Evolutionary conservation across 2,329 filamentous ascomycete genomes (phyloP), one percentile per base, ranked within the genome.

Genomic region (Venturia asperata): DNA sequence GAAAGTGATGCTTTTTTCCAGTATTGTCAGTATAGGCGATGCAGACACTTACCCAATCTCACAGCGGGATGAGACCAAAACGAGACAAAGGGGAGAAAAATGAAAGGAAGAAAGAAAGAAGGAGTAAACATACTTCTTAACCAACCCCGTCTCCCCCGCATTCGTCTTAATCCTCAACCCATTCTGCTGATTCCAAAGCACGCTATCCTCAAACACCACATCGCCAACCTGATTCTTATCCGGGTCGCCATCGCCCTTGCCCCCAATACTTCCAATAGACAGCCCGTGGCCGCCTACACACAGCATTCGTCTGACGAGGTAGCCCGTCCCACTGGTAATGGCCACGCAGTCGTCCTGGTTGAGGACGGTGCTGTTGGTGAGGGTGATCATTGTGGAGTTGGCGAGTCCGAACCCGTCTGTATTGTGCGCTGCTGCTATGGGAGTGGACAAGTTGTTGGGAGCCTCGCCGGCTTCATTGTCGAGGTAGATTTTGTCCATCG

Each of bases 331-430:
- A 2, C 81, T 83, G 75, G 85, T 85, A 69, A 85, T 75, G 41
- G 83, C 83, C 13, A 85, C 73, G 69, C 83, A 86, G 70, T 85
- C 83, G 67, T 86, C 83, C 73, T 85, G 83, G 75, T 85, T 85
- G 71, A 81, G 77, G 65, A 85, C 76, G 64, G 74, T 78, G 37
- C 81, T 81, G 52, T 79, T 78, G 62, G 75, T 75, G 70, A 86
- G 84, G 61, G 75, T 79, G 45, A 85, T 74, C 43, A 76, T 76
- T 27, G 74, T 76, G 19, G 77, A 80, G 43, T 72, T 76, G 62
- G 81, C 80, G 62, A 86, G 77, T 65, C 85, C 83, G 68, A 86
- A 86, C 0, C 75, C 81, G 69, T 85, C 83, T 1, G 82, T 85
- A 75, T 85, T 85, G 69, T 76, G 74, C 47, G 72, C 74, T 41